Base-by-base conservation (phyloP, 805 yeast genomes). In the Metschnikowia chrysomelidarum region DNA sequence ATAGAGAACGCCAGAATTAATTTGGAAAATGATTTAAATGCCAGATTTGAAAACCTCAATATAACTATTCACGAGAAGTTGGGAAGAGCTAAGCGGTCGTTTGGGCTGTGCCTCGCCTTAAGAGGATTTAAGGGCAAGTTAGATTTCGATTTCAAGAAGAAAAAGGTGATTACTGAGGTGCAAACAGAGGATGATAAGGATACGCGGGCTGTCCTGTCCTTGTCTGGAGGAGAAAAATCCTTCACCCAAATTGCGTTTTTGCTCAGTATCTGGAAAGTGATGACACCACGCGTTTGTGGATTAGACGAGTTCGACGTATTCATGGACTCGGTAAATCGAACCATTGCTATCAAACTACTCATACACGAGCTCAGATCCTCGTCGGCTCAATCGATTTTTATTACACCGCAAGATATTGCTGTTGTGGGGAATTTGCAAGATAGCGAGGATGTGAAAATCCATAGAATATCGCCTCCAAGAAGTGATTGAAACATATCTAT, bases 161-260 rank as follows among this genome's bases (percentile, higher is more conserved):
- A 68, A 34, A 64, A 65, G n/a, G 59, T 85, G 40, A 66, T 71
- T 17, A 70, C 84, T 60, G 59, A 71, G 37, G 86, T 82, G 2
- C 72, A 81, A 18, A 81, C 88, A 0, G 74, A 75, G 40, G 74
- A 68, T 32, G 80, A 75, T 39, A 73, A 70, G 24, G 71, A 71
- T 18, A 67, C 75, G 20, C 69, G 96, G 47, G 77, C 81, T 24
- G 87, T 87, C 3, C 85, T 80, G 46, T 82, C 96, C 0, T 70
- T 91, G 17, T 87, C 96, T 1, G 99, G 99, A 23, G 99, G 99
- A 29, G 98, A 93, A 56, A 89, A 89, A 55, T 87, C 97, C 0
- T 91, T 83, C 57, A 80, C 96, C 0, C 98, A 94, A 57, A 80
- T 91, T 44, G 85, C 97, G 0, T 71, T 93, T 39, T 61, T 93